Base-by-base conservation (phyloP, 2,329 filamentous ascomycete genomes). In the Penicillium sp. region DNA sequence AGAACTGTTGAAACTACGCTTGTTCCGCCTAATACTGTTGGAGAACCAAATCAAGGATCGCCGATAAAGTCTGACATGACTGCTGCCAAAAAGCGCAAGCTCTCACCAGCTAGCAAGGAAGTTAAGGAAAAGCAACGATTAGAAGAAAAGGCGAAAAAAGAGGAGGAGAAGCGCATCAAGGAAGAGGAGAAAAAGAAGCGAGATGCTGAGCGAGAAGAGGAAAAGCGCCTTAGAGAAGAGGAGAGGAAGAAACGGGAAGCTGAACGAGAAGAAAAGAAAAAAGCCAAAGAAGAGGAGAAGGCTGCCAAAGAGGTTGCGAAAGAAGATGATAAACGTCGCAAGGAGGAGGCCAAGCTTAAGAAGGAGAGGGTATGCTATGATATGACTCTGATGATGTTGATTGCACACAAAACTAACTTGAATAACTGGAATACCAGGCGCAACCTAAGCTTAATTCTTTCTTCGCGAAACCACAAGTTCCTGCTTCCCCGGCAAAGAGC, bases 361-460 rank as follows among this genome's bases (percentile, higher is more conserved):
- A 81, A 80, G 58, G 75, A 78, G 29, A 73, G 70, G 58, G 79
- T 80, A 67, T 59, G 58, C 6, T 42, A 23, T 14, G n/a, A 2
- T 22, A 33, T 27, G 14, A 20, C 2, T 15, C 33, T 48, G 12
- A 23, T 31, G 9, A 48, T 25, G 8, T 47, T 14, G 9, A 18
- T 6, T 20, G 45, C 9, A 4, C 14, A 7, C 23, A 15, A 47
- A 0, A 25, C 8, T 18, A 9, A 18, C 33, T 9, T 18, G 4
- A 35, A 6, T 65, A 56, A 55, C 63, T 65, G 55, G 31, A 29
- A 22, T 20, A 33, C 37, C 57, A 81, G 79, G 73, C 77, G 20
- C 80, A 82, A 78, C 72, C 77, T 58, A 76, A 74, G 51, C 65
- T 82, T n/a, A 80, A 79, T 61, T 72, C 75, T 1, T 82, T 82